Percentiles rank a stretch among this genome's conserved stretches.
phyloP scores from a whole-genome alignment of 345 rosid genomes.

The Citrus trifoliata region DNA sequence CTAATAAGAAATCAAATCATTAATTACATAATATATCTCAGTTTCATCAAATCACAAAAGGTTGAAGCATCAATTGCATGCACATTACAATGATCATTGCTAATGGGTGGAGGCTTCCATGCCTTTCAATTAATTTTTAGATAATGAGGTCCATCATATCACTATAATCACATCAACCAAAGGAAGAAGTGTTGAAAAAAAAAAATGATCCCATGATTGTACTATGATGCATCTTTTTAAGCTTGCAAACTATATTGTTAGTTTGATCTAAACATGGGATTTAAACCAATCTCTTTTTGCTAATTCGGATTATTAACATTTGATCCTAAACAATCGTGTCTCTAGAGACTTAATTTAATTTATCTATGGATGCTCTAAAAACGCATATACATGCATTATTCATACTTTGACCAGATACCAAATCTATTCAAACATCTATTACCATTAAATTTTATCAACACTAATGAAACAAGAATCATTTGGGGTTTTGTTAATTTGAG shows the following conservation, averaged over 20 bases:
- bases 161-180: not conserved
- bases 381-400: not conserved
- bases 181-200: not conserved
- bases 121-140: not conserved
- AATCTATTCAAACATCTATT: not conserved
- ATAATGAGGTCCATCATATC: constrained; percentile 1
- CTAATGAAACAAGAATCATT: not conserved
- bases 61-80: constrained; percentile 5
- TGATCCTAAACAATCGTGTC: not conserved
- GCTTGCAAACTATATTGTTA: not conserved
- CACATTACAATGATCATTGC: constrained; percentile 21
- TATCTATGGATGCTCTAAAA: not conserved
- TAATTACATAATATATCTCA: not conserved
- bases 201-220: constrained; percentile 1
- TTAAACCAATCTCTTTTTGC: not conserved
- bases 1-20: constrained; percentile 3
- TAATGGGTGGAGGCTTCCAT: not conserved
- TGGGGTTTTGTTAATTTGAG: constrained; percentile 5
- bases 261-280: not conserved
- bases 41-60: not conserved
- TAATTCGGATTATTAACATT: not conserved
- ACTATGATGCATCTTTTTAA: not conserved
- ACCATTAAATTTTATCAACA: not conserved
- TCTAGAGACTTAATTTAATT: not conserved
- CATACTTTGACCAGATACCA: not conserved